phyloP scores from a whole-genome alignment of 176 grass and related monocot species.

The Urochloa ruziziensis region DNA sequence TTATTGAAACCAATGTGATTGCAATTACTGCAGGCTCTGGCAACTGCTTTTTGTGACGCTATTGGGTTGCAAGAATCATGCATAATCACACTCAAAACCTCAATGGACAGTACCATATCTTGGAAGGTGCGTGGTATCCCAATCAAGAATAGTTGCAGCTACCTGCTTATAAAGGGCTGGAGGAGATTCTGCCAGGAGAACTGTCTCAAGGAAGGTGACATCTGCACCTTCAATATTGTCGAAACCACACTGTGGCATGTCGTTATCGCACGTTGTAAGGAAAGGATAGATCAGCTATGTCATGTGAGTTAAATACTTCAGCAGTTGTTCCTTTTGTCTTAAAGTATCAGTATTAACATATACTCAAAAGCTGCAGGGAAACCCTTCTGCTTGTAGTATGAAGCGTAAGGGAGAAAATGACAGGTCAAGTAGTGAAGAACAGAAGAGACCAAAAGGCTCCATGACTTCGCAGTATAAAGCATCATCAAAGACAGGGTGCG shows the following conservation, averaged over 20 bases:
- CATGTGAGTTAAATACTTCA: no score
- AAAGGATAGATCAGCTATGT: no score
- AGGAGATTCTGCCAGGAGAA: neutral
- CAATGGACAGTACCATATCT: neutral
- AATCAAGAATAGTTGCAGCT: neutral
- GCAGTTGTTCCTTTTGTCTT: no score
- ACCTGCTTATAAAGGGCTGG: neutral
- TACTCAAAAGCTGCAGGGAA: neutral
- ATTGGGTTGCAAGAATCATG: neutral
- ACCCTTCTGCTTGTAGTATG: neutral
- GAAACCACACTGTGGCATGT: neutral
- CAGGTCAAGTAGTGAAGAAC: neutral
- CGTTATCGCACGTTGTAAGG: neutral
- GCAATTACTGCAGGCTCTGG: neutral
- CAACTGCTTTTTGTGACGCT: neutral
- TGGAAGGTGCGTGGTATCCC: neutral
- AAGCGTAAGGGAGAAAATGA: neutral
- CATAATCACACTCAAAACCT: constrained; percentile 11
- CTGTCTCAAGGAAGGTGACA: neutral
- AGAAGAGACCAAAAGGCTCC: neutral
- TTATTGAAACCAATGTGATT: neutral
- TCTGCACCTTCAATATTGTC: neutral
- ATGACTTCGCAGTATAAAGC: neutral
- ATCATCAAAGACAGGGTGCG: neutral
- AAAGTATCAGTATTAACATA: no score